A percentile compares a stretch with the other conserved stretches of the same genome.
Conservation (phyloP, 257 asterid species). For the Voacanga thouarsii region DNA sequence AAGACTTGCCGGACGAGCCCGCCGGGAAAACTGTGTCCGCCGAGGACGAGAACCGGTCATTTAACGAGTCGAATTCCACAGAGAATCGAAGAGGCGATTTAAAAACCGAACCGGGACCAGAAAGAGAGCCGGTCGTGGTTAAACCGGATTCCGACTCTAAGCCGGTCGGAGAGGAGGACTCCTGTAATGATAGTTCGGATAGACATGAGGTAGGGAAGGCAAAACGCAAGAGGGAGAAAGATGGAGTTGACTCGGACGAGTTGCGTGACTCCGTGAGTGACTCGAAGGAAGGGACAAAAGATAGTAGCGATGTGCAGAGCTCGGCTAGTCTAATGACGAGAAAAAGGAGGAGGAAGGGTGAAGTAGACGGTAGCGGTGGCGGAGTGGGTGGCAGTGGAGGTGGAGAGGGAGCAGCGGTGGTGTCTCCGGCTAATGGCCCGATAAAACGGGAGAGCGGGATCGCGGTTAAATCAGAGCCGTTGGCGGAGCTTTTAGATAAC, state of each 20-base stretch:
- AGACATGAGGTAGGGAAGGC: constrained; percentile 19
- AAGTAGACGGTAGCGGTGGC: constrained; percentile 1
- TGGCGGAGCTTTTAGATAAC: constrained; percentile 25
- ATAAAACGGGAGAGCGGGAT: constrained; percentile 19
- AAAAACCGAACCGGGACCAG: constrained; percentile 28
- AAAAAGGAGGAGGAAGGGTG: constrained; percentile 15
- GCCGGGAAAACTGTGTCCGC: constrained; percentile 21
- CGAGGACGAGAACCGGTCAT: constrained; percentile 35
- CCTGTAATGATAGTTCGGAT: constrained; percentile 40
- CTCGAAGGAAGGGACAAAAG: constrained; percentile 31
- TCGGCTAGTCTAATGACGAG: constrained; percentile 30
- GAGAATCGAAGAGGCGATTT: constrained; percentile 20
- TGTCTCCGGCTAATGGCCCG: constrained; percentile 13
- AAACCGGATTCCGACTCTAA: constrained; percentile 22
- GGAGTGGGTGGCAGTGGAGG: constrained; percentile 13
- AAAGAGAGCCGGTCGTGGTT: constrained; percentile 14
- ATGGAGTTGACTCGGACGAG: constrained; percentile 25
- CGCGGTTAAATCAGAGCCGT: constrained; percentile 35
- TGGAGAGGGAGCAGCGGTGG: constrained; percentile 12
- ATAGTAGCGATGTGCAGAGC: constrained; percentile 39
- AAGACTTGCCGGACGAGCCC: constrained; percentile 20
- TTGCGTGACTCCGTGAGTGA: constrained; percentile 26
- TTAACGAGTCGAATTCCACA: constrained; percentile 44
- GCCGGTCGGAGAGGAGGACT: constrained; percentile 30
- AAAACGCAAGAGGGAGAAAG: background rate